Evolutionary conservation across 2,329 filamentous ascomycete genomes (phyloP), one percentile per base, ranked within the genome.

Genomic region (Stylonectria norvegica): DNA sequence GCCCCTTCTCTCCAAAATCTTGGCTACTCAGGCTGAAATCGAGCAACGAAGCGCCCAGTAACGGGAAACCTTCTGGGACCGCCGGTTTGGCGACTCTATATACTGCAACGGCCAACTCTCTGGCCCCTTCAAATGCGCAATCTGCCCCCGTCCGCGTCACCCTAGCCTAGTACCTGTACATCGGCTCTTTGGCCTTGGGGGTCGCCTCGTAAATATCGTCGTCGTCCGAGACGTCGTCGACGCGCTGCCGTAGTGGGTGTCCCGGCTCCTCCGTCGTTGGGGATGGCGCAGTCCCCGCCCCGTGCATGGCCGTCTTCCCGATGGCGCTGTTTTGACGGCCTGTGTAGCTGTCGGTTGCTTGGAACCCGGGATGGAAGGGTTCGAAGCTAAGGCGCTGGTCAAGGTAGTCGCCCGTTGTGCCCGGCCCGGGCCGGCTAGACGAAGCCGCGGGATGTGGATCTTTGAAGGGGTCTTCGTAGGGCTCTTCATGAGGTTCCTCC

Each of bases 231-330:
- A 56, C 54, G n/a, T 63, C 57, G 11, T 51, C 49, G 9, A 38
- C 31, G 34, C 44, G 41, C 17, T 27, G 40, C 27, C 47, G 39
- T 4, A 46, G 51, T 20, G 50, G 48, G 37, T 52, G 44, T 15
- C 40, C 40, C 27, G 48, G 35, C 11, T 46, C 34, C 20, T 44
- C 42, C 17, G 43, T 47, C 6, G 49, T 23, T 14, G 48, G 38
- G 18, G 37, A 50, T 12, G 47, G 47, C 23, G 16, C 7, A 7
- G 43, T 40, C 40, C 52, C 59, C 25, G 60, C 67, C 6, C 66
- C 69, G 34, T 69, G 66, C 68, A 69, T 70, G 7, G 62, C 49
- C 43, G 68, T 54, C 52, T 69, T 68, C 27, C 61, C 65, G 29
- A 65, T 38, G 15, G 66, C 66, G 40, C 67, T 69, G 12, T 70